Base-by-base conservation (phyloP, 1,284 basidiomycete genomes). In the Hypsizygus ulmarius region DNA sequence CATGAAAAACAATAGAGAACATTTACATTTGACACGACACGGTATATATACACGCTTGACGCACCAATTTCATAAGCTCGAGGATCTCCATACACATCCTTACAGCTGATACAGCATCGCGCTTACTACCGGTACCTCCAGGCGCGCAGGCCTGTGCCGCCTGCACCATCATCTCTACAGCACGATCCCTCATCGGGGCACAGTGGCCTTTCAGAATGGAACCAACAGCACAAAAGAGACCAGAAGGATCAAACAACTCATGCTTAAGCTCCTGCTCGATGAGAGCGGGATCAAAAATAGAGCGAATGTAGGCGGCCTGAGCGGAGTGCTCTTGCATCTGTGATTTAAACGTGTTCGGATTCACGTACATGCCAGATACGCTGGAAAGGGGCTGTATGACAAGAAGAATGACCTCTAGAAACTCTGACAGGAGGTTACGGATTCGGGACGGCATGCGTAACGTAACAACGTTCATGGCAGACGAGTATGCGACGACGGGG, bases 31-130 rank as follows among this genome's bases (percentile, higher is more conserved):
- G 53, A 40, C 39, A 52, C 36, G 42, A 57, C 42, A 45, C 47
- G 50, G 16, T 50, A 32, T 40, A 46, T 40, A 46, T 46, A 53
- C 52, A 34, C 55, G 52, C 14, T 49, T 51, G 27, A 78, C 87
- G 65, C 61, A 90, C 91, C 59, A 97, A 77, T 75, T 95, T 95
- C 93, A 97, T 96, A 56, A 94, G 77, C 71, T 97, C 93, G 45
- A 95, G 75, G 51, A 96, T 86, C 66, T 95, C 93, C 64, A 97
- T 85, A 70, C 90, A 93, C 74, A 87, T 79, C 50, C 88, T 78
- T 51, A 96, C 77, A 9, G 89, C 90, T 49, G 74, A 75, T 46
- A 92, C 82, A 19, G 91, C 83, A 58, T 87, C 81, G 30, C 73
- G 70, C 50, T 79, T 78, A 58, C 69, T 73, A n/a, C 78, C 78